Base-by-base conservation (phyloP, 495 filamentous ascomycete species). In the Acidomyces sp. region DNA sequence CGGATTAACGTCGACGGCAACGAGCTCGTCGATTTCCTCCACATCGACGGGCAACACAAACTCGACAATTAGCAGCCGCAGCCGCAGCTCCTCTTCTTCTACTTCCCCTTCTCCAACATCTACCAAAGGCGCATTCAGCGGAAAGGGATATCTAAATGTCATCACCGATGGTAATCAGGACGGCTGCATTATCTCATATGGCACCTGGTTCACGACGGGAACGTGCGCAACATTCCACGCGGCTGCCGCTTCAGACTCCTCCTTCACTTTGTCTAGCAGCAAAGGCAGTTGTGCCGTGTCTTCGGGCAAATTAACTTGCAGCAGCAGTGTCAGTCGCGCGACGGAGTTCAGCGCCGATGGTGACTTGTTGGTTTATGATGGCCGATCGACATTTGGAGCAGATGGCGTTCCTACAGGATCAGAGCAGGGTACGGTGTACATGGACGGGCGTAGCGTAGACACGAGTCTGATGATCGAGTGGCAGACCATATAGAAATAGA, bases 171-270 rank as follows among this genome's bases (percentile, higher is more conserved):
- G 70, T 15, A 61, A 62, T 17, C 55, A 61, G 21, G 64, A 67
- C n/a, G 80, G 80, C 24, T 85, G 79, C 48, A 61, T 85, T 44
- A 83, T 83, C 58, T 74, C 74, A 48, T 61, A 56, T 6, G 80
- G 80, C 9, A 71, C 67, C 2, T 85, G 80, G 80, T 85, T 75
- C 51, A 63, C 65, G 0, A 67, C 64, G 11, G 80, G 80, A 0
- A 79, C 78, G 1, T 83, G 79, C 53, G 80, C 80, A 4, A 78
- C 72, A 6, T 82, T 75, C 59, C 74, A 66, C 3, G 67, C 72
- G 15, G 6, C 11, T 5, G 23, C 37, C 15, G 28, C 21, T 2
- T 22, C 22, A 2, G 43, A 26, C 34, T 43, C 29, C 32, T 34
- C 28, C 23, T 60, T 60, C 41, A 56, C 55, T n/a, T 46, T 62